Evolutionary conservation across 768 basidiomycete species (phyloP).

Genomic region (Suillus cothurnatus): DNA sequence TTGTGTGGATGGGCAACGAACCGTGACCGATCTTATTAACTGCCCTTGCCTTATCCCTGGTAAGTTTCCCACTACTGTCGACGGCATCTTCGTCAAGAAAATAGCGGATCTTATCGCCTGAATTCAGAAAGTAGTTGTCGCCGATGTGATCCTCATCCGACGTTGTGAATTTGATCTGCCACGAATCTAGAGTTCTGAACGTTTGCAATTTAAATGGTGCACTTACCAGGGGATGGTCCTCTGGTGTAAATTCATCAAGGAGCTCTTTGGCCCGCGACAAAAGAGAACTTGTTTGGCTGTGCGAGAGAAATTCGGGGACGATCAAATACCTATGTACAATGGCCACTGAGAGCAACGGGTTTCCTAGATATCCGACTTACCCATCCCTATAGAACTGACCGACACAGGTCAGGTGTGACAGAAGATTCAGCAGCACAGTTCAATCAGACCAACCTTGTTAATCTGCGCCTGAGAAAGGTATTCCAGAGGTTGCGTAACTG

Average conservation of each 20-base stretch:
- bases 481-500: conserved; percentile 26
- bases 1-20: conserved; percentile 28
- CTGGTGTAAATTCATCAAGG: conserved; percentile 74
- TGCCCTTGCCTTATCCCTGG: conserved; percentile 67
- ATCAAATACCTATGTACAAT: conserved; percentile 67
- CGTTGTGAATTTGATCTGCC: conserved; percentile 89
- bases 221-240: conserved; percentile 78
- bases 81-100: conserved; percentile 93
- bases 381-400: conserved; percentile 60
- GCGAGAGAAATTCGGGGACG: conserved; percentile 69
- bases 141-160: conserved; percentile 75
- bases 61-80: conserved; percentile 66
- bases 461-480: conserved; percentile 61
- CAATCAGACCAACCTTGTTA: conserved; percentile 46
- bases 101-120: conserved; percentile 94
- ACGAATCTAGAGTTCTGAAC: neutral
- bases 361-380: conserved; percentile 35
- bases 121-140: conserved; percentile 90
- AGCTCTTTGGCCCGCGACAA: conserved; percentile 73
- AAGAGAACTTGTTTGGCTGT: conserved; percentile 60
- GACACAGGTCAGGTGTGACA: conserved; percentile 2
- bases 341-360: neutral
- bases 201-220: neutral
- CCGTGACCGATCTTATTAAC: conserved; percentile 98
- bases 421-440: neutral